Conservation (phyloP, 805 yeast genomes). For the Priceomyces castillae region DNA sequence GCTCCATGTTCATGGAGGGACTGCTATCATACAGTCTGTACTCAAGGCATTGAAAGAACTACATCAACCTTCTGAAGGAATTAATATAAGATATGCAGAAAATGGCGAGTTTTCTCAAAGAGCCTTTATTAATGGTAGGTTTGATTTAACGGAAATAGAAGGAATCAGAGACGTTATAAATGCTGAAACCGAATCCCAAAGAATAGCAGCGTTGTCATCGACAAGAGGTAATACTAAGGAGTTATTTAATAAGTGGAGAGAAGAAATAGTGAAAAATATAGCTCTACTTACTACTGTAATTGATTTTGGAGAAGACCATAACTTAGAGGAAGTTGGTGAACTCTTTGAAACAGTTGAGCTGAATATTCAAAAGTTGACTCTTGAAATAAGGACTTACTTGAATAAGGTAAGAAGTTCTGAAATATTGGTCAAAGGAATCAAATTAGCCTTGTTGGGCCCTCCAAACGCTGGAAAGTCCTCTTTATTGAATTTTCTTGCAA, state of each 20-base stretch:
- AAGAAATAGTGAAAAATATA: slow-evolving; percentile 56
- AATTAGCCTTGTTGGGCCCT: slow-evolving; percentile 75
- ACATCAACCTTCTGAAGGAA: slow-evolving; percentile 43
- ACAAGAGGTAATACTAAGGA: slow-evolving; percentile 65
- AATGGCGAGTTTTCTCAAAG: slow-evolving; percentile 89
- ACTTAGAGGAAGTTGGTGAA: slow-evolving; percentile 59
- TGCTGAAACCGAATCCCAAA: slow-evolving; percentile 90
- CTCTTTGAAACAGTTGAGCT: slow-evolving; percentile 50
- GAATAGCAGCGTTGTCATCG: slow-evolving; percentile 69
- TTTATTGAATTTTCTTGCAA: slow-evolving; percentile 68
- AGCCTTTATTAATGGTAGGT: slow-evolving; percentile 79
- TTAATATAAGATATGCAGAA: slow-evolving; percentile 72
- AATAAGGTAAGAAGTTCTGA: slow-evolving; percentile 54
- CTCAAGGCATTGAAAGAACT: slow-evolving; percentile 55
- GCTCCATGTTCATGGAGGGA: slow-evolving; percentile 92
- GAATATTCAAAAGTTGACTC: slow-evolving; percentile 40
- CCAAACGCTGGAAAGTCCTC: slow-evolving; percentile 98
- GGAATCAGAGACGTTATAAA: slow-evolving; percentile 86
- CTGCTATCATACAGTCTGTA: slow-evolving; percentile 73
- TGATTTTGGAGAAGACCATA: slow-evolving; percentile 94
- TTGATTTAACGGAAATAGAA: slow-evolving; percentile 87
- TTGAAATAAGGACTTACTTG: slow-evolving; percentile 46
- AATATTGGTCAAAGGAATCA: slow-evolving; percentile 69
- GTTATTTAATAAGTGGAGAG: slow-evolving; percentile 65
- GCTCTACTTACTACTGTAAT: slow-evolving; percentile 84